phyloP scores from a whole-genome alignment of 179 eudicot species.

The Nepenthes alata region DNA sequence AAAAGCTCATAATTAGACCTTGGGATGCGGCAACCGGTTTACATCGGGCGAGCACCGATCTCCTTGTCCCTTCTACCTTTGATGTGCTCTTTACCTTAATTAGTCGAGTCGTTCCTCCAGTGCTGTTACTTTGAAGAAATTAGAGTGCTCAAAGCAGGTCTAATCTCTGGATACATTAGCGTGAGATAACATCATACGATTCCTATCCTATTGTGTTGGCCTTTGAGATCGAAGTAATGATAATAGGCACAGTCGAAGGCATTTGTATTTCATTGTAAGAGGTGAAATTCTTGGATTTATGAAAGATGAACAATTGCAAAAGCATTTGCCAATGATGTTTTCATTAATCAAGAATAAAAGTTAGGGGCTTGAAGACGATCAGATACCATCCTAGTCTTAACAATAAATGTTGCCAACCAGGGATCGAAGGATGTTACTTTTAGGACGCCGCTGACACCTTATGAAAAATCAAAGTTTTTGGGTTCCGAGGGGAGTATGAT shows the following conservation, averaged over 20 bases:
- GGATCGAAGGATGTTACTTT: constrained; percentile 32
- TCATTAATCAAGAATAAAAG: constrained; percentile 58
- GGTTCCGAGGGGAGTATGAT: too few species aligned
- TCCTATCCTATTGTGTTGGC: constrained; percentile 15
- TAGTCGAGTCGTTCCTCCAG: too few species aligned
- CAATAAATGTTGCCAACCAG: constrained; percentile 85
- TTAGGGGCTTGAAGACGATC: constrained; percentile 85
- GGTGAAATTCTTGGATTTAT: constrained; percentile 66
- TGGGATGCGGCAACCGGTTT: too few species aligned
- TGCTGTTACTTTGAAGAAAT: too few species aligned
- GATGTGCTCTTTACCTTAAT: too few species aligned
- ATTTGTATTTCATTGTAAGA: constrained; percentile 54
- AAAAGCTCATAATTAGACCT: too few species aligned
- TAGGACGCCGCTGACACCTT: too few species aligned
- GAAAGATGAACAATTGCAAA: constrained; percentile 61
- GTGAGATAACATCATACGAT: constrained; percentile 15
- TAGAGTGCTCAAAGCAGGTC: too few species aligned
- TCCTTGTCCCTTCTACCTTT: too few species aligned
- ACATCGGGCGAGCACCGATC: too few species aligned
- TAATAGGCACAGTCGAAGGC: constrained; percentile 37
- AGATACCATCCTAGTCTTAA: constrained; percentile 85
- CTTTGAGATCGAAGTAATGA: constrained; percentile 24
- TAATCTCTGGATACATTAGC: constrained; percentile 7
- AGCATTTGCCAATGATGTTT: constrained; percentile 63
- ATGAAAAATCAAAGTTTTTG: too few species aligned